These are phyloP conservation scores for Wickerhamiella occidentalis DNA, from an alignment of 805 yeast species.

Conservation along the genomic window DNA sequence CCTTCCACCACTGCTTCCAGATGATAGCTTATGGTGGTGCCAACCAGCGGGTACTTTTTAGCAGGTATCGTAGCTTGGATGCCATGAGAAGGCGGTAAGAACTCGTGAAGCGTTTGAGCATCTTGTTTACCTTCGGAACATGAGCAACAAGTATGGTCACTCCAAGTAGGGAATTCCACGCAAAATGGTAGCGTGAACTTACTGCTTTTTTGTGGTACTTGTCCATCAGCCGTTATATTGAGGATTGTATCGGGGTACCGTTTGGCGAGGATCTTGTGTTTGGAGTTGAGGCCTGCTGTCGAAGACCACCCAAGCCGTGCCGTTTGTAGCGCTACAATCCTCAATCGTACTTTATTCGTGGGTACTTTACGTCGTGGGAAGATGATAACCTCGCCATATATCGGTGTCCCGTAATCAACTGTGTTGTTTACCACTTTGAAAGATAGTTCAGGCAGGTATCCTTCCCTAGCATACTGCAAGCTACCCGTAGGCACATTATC, in stretches of 20 bases:
- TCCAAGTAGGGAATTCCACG: constrained; percentile 4
- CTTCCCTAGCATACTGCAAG: background rate
- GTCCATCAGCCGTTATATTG: background rate
- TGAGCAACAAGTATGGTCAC: constrained; percentile 1
- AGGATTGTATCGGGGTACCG: background rate
- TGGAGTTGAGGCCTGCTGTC: background rate
- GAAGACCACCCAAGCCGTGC: background rate
- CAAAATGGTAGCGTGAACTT: constrained; percentile 2
- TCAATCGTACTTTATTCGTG: background rate
- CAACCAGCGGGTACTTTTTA: background rate
- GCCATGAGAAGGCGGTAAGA: constrained; percentile 4
- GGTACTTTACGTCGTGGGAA: constrained; percentile 7
- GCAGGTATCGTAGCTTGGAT: background rate
- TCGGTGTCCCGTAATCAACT: constrained; percentile 3
- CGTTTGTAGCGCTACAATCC: background rate
- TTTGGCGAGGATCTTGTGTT: background rate
- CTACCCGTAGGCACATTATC: background rate
- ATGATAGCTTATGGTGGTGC: constrained; percentile 1
- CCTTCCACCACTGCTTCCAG: background rate
- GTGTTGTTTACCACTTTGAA: background rate
- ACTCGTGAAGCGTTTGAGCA: background rate
- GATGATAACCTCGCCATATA: constrained; percentile 2
- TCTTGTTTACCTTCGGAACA: background rate
- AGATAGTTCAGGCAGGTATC: constrained; percentile 2
- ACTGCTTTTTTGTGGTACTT: background rate